These are phyloP conservation scores for Pseudocercospora eumusae DNA, from an alignment of 2,329 filamentous ascomycete species.

Conservation along the genomic window DNA sequence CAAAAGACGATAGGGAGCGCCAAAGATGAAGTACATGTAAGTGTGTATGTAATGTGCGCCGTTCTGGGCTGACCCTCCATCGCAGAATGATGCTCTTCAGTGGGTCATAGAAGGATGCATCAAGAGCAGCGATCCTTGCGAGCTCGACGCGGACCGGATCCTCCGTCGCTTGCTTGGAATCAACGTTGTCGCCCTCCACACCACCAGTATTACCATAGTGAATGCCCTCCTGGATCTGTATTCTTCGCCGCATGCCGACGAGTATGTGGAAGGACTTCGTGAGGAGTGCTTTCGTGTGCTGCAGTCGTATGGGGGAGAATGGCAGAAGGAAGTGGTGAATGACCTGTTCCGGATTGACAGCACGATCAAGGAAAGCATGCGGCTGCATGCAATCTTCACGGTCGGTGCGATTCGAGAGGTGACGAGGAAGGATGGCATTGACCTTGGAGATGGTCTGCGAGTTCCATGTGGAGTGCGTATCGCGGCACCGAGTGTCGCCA, in stretches of 20 bases:
- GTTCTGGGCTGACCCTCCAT: neutral
- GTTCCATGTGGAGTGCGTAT: constrained; percentile 32
- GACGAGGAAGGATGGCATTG: constrained; percentile 29
- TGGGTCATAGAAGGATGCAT: constrained; percentile 24
- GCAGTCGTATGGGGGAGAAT: constrained; percentile 19
- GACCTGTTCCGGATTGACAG: constrained; percentile 31
- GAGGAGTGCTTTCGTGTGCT: constrained; percentile 30
- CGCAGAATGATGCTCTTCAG: constrained; percentile 21
- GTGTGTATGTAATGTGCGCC: neutral
- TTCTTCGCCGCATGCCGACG: constrained; percentile 21
- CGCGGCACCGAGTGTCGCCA: constrained; percentile 22
- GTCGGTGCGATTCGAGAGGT: constrained; percentile 29
- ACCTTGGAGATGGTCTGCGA: constrained; percentile 28
- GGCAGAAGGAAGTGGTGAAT: constrained; percentile 30
- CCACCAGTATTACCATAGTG: constrained; percentile 28
- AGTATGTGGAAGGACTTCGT: constrained; percentile 27
- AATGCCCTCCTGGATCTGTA: constrained; percentile 32
- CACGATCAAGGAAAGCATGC: constrained; percentile 36
- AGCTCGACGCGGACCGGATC: constrained; percentile 21
- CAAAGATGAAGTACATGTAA: neutral
- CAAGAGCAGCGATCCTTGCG: constrained; percentile 3
- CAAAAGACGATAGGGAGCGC: neutral
- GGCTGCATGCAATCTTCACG: constrained; percentile 22
- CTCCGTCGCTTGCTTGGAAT: constrained; percentile 25
- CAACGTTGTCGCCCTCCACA: constrained; percentile 34